phyloP scores from a whole-genome alignment of 1,139 yeast species.

The Geotrichum phurueaensis region DNA sequence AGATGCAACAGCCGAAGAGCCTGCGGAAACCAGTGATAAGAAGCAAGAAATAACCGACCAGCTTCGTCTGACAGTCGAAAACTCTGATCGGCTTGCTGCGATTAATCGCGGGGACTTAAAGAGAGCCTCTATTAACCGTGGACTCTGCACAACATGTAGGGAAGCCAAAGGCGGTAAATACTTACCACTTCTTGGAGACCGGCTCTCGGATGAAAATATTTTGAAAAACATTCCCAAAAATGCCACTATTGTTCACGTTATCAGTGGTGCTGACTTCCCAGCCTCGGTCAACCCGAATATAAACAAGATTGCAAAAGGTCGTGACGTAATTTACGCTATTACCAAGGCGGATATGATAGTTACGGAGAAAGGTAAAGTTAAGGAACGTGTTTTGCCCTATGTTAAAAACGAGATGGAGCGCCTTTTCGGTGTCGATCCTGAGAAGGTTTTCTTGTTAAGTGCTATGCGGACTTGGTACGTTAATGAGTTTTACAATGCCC shows the following conservation, averaged over 20 bases:
- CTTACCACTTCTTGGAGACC: slow-evolving; percentile 4
- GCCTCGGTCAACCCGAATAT: slow-evolving; percentile 45
- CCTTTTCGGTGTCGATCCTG: slow-evolving; percentile 41
- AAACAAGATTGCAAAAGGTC: slow-evolving; percentile 36
- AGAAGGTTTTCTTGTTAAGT: slow-evolving; percentile 47
- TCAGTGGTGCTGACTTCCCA: slow-evolving; percentile 68
- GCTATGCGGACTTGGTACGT: slow-evolving; percentile 51
- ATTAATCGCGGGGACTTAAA: slow-evolving; percentile 2
- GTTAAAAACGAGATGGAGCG: slow-evolving; percentile 42
- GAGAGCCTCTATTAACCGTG: slow-evolving; percentile 15
- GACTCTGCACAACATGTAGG: slow-evolving; percentile 20
- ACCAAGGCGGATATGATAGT: slow-evolving; percentile 56
- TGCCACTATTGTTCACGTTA: slow-evolving; percentile 53
- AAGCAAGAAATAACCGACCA: not conserved
- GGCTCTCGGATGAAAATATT: slow-evolving; percentile 23
- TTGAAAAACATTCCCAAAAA: slow-evolving; percentile 44
- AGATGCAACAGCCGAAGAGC: not conserved
- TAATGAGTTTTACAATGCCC: slow-evolving; percentile 32
- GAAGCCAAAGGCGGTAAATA: slow-evolving; percentile 12
- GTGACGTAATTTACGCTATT: slow-evolving; percentile 46
- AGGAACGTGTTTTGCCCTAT: slow-evolving; percentile 42
- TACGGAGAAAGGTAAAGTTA: slow-evolving; percentile 33
- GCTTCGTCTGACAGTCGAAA: slow-evolving; percentile 5
- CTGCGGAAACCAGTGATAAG: not conserved
- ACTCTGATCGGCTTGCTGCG: not conserved